phyloP scores from a whole-genome alignment of 2,329 filamentous ascomycete genomes.

The Paecilomyces formosus region DNA sequence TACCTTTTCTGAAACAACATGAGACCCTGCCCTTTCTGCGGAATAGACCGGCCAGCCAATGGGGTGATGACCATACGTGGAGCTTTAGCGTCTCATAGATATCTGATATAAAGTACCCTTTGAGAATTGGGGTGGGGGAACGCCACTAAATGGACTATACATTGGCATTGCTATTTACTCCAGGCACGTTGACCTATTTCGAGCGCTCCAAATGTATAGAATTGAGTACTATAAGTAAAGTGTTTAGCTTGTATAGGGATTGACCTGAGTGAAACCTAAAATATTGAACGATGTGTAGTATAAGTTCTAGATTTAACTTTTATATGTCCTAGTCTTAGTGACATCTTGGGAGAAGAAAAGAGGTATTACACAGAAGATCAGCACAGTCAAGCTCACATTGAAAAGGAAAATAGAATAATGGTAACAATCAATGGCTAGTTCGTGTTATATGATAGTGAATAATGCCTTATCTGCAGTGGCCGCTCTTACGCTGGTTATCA shows the following conservation, averaged over 20 bases:
- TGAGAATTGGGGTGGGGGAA: no score
- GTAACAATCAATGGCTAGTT: background rate
- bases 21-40: slow-evolving; percentile 1
- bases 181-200: background rate
- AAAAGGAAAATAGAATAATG: background rate
- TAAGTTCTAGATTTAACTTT: background rate
- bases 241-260: no score
- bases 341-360: background rate
- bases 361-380: background rate
- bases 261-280: no score
- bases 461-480: background rate
- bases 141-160: no score
- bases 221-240: no score
- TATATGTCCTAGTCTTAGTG: background rate
- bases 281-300: no score
- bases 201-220: no score
- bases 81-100: no score
- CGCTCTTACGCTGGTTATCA: background rate
- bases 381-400: background rate
- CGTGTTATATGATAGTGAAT: background rate
- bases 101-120: no score
- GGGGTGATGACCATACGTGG: background rate
- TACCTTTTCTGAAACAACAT: no score
- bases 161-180: background rate
- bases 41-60: slow-evolving; percentile 5